A percentile compares a stretch with the other conserved stretches of the same genome.
phyloP scores from a whole-genome alignment of 1,139 yeast genomes.

The Citeromyces siamensis region DNA sequence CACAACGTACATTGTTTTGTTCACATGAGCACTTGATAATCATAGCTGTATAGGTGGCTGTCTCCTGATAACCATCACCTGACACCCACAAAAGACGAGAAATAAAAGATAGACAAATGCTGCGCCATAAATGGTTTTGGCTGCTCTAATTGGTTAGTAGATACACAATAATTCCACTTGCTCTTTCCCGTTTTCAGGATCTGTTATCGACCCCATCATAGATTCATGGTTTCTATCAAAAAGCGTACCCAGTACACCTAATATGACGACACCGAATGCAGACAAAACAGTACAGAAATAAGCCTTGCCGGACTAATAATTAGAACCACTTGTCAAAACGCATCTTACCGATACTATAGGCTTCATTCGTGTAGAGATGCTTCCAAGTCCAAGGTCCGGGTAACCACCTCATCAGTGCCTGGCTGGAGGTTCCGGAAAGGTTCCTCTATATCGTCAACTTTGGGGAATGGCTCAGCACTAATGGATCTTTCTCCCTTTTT shows the following conservation, averaged over 20 bases:
- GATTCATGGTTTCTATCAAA: constrained; percentile 79
- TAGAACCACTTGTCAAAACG: constrained; percentile 2
- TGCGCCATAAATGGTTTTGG: constrained; percentile 81
- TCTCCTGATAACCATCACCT: constrained; percentile 50
- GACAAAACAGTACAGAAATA: constrained; percentile 93
- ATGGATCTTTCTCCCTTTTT: no score
- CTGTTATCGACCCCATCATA: constrained; percentile 83
- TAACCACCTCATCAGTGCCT: constrained; percentile 1
- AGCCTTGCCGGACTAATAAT: constrained; percentile 57
- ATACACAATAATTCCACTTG: constrained; percentile 19
- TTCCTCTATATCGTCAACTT: no score
- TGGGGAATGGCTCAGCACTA: no score
- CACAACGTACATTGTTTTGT: no score
- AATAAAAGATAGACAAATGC: constrained; percentile 72
- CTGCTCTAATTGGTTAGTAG: constrained; percentile 37
- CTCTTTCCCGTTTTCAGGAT: constrained; percentile 88
- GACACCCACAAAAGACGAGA: constrained; percentile 84
- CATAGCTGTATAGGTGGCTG: constrained; percentile 42
- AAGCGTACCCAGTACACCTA: constrained; percentile 72
- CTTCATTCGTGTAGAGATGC: constrained; percentile 17
- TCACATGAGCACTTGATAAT: no score
- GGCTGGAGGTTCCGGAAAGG: constrained; percentile 3
- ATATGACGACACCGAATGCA: constrained; percentile 80
- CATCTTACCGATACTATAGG: constrained; percentile 31
- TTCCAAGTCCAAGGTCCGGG: no score